A percentile compares a stretch with the other conserved stretches of the same genome.
Conservation (phyloP, 306 rosid genomes). For the Lupinus albus region DNA sequence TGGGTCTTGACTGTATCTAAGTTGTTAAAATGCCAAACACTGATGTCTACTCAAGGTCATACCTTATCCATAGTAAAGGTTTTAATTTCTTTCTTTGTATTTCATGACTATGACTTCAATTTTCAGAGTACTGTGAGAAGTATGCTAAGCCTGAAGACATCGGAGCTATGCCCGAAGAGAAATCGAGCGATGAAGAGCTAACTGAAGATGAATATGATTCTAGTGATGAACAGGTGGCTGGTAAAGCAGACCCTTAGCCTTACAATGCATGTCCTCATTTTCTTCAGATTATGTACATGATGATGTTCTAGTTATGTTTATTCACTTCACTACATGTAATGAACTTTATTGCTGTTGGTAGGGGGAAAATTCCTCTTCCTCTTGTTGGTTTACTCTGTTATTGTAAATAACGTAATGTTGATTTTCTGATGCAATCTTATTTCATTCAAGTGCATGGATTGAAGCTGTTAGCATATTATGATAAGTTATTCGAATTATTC, state of each 20-base stretch:
- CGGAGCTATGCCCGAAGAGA: constrained; percentile 54
- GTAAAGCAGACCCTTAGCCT: constrained; percentile 56
- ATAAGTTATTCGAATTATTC: no score
- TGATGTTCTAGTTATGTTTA: constrained; percentile 49
- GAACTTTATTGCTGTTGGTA: constrained; percentile 48
- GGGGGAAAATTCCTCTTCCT: constrained; percentile 52
- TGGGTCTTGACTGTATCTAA: background rate
- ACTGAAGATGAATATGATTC: constrained; percentile 60
- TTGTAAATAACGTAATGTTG: constrained; percentile 62
- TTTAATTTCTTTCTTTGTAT: constrained; percentile 1
- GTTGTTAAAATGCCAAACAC: constrained; percentile 15
- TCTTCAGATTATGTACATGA: constrained; percentile 50
- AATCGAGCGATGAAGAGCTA: constrained; percentile 62
- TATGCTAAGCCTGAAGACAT: constrained; percentile 58
- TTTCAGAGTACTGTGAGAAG: constrained; percentile 59
- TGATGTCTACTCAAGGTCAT: constrained; percentile 17
- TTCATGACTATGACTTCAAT: constrained; percentile 7
- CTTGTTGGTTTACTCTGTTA: constrained; percentile 37
- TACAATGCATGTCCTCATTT: constrained; percentile 5
- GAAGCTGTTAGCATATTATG: background rate
- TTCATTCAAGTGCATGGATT: constrained; percentile 24
- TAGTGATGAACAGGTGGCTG: constrained; percentile 60
- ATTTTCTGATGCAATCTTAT: constrained; percentile 42
- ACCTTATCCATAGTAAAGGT: constrained; percentile 7
- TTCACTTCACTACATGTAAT: constrained; percentile 51